Base-by-base conservation (phyloP, 176 grass and related monocot genomes). In the Aegilops umbellulata region DNA sequence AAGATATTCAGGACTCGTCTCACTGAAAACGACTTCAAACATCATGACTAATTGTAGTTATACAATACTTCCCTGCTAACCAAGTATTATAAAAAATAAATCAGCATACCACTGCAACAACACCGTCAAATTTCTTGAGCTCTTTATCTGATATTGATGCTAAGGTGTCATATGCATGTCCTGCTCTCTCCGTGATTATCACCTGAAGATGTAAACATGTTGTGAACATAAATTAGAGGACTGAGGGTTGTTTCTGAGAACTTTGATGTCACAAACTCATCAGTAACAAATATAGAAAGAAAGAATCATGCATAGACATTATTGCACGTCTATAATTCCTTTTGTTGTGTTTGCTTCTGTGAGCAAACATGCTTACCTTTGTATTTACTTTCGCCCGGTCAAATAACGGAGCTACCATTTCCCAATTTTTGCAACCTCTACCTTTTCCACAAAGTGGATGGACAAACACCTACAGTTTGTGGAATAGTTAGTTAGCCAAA, bases 381-480 rank as follows among this genome's bases (percentile, higher is more conserved):
- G 86, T 98, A 60, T 89, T 89, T 76, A 98, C 84, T 89, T 94
- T 92, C 19, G 95, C 93, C 84, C 74, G 75, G 69, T 23, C 49
- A 91, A 98, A 98, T 86, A 98, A 87, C 79, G 93, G 91, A 83
- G 86, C 88, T 64, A 95, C 91, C 29, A 32, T 88, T 78, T 95
- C 90, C 95, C 95, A 98, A 39, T 89, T 98, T 66, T 69, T 92
- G 29, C 60, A 10, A 35, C 93, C 95, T 84, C 82, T 92, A 80
- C 88, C 90, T 92, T 98, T 98, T 85, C 95, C 95, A 84, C 95
- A 98, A 8, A 94, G 79, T 82, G 95, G 95, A 86, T 98, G 95
- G 49, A 98, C 93, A 90, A 98, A 91, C 85, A 98, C 90, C 95
- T 98, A 71, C 44, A 95, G 32, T n/a, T 38, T 78, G 32, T 27